These are phyloP conservation scores for Chlorencoelia australis DNA, from an alignment of 2,329 filamentous ascomycete species.

Conservation along the genomic window DNA sequence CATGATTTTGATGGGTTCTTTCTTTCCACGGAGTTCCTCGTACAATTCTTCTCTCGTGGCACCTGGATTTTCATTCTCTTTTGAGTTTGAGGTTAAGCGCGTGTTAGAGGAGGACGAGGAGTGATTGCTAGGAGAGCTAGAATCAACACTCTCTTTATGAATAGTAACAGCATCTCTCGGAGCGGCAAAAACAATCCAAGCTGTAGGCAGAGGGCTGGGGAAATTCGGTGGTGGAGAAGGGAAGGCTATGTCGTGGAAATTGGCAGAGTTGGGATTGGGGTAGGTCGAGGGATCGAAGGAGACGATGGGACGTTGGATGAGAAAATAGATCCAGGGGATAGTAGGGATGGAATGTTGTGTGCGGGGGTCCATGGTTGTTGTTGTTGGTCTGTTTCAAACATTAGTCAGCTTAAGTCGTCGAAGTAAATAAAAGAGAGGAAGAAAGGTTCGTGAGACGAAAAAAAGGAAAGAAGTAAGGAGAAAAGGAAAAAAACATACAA, in stretches of 20 bases:
- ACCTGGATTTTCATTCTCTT: neutral
- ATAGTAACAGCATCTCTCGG: too few species aligned
- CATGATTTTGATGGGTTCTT: constrained; percentile 9
- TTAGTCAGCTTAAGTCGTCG: too few species aligned
- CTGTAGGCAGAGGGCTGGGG: too few species aligned
- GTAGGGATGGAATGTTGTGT: too few species aligned
- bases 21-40: too few species aligned
- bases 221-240: too few species aligned
- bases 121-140: too few species aligned
- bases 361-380: constrained; percentile 2
- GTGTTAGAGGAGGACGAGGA: neutral
- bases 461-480: neutral
- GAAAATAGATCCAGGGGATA: constrained; percentile 23
- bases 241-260: too few species aligned
- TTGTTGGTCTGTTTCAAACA: constrained; percentile 13
- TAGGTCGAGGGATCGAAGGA: too few species aligned
- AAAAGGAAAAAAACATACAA: constrained; percentile 17
- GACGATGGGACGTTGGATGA: constrained; percentile 15
- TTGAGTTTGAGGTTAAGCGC: too few species aligned
- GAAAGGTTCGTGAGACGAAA: neutral
- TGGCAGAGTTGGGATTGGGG: too few species aligned
- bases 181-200: constrained; percentile 23
- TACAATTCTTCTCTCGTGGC: too few species aligned
- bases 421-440: neutral
- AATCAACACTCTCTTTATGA: neutral